Base-by-base conservation (phyloP, 345 rosid genomes). In the Eucalyptus sp. region DNA sequence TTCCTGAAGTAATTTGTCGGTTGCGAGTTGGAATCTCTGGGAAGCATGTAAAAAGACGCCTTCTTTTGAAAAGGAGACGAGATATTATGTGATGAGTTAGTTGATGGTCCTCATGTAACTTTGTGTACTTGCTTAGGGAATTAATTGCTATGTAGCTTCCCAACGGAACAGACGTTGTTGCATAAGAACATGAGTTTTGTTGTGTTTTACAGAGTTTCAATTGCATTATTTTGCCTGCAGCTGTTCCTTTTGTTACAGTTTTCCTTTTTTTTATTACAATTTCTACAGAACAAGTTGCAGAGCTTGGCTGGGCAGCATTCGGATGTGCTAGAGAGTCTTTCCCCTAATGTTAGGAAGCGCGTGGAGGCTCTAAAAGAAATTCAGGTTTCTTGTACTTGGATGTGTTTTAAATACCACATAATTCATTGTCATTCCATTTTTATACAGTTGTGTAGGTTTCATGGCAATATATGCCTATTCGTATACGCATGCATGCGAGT, bases 301-400 rank as follows among this genome's bases (percentile, higher is more conserved):
- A 94, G 89, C 90, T 93, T 97, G 90, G 98, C 98, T 54, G 99
- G 97, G 17, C 95, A 95, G 88, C 97, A 96, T 91, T 58, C 95
- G 10, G 98, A 95, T 90, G 90, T 95, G 83, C 94, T 98, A 46
- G 98, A 95, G 95, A 95, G 79, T 83, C 90, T 97, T 86, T 68
- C 94, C 11, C 96, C 97, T 0, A 46, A 20, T 25, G 96, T 97
- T 86, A 94, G 97, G 93, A 95, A 97, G 93, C 99, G 99, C 49
- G 99, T 98, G 4, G 99, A 97, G 90, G 91, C 89, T 92, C 98
- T 98, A 20, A 94, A 97, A 90, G 99, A 94, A 93, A 96, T 98
- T 88, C 99, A 98, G 96, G 99, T 76, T 76, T 76, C 87, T 88
- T 85, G 86, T 86, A 50, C 51, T 62, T 46, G 84, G 27, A 76